Base-by-base conservation (phyloP, 495 filamentous ascomycete species). In the Bryoglossum gracile region DNA sequence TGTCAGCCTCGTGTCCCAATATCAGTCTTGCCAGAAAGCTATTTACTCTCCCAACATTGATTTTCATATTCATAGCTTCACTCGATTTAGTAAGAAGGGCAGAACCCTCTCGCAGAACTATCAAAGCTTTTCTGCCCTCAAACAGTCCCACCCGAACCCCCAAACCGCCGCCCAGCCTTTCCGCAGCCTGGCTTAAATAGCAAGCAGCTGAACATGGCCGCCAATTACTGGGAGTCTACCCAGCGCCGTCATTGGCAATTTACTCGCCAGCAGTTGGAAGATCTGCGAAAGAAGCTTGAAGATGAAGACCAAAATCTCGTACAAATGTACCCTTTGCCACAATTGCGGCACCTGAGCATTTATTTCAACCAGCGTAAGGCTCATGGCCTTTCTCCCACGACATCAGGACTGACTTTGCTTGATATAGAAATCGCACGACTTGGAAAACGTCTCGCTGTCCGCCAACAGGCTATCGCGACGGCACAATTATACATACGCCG, bases 211-310 rank as follows among this genome's bases (percentile, higher is more conserved):
- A 51, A 36, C 35, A 98, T 98, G 92, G 89, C 92, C 44, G 87
- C 91, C 58, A 96, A 92, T 66, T 98, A 86, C 67, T 98, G 94
- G 92, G 85, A 84, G 46, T 96, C 91, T 41, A 89, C 89, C 13
- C 92, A 98, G 67, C 78, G 84, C 45, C 80, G 77, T 54, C 76
- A 86, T 67, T 98, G 94, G 94, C 82, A 87, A 49, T 96, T 92
- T 68, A 80, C 89, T 33, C 81, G 84, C 55, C 79, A 84, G 55
- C 79, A 84, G 55, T 72, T 98, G 38, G 77, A 79, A 9, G 76
- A 83, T 33, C 75, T 84, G 59, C 81, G 92, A 46, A 74, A 81
- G 50, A 70, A 74, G 51, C 76, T 95, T 13, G 84, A 85, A 59
- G 78, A 86, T 45, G 77, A 80, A 46, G 85, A 94, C 59, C 76